These are phyloP conservation scores for Diaporthe caulivora DNA, from an alignment of 2,329 filamentous ascomycete genomes.

Conservation along the genomic window DNA sequence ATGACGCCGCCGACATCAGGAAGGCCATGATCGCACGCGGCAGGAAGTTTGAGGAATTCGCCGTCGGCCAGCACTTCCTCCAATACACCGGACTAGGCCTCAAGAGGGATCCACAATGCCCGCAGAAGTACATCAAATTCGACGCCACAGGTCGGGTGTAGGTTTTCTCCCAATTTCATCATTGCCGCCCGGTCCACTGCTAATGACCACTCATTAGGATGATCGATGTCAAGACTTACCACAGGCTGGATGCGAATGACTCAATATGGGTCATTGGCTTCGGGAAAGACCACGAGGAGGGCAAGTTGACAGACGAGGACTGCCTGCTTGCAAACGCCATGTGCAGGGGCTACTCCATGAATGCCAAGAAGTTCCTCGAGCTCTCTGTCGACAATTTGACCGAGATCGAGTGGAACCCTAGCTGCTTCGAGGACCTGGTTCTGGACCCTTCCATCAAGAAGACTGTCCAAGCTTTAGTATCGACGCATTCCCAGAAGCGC, in stretches of 20 bases:
- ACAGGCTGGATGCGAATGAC: slow-evolving; percentile 46
- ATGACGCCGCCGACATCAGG: slow-evolving; percentile 42
- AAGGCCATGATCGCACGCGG: slow-evolving; percentile 47
- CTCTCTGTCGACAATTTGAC: slow-evolving; percentile 44
- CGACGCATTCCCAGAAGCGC: slow-evolving; percentile 40
- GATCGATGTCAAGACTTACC: slow-evolving; percentile 52
- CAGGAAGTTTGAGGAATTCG: slow-evolving; percentile 48
- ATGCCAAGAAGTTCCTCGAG: slow-evolving; percentile 48
- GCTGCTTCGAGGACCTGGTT: slow-evolving; percentile 49
- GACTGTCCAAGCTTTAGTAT: slow-evolving; percentile 48
- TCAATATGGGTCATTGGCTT: slow-evolving; percentile 43
- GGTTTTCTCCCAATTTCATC: not conserved
- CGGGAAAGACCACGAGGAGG: slow-evolving; percentile 38
- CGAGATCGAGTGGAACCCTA: slow-evolving; percentile 46
- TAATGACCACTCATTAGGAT: slow-evolving; percentile 41
- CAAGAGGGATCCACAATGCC: slow-evolving; percentile 33
- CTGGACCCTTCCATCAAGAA: slow-evolving; percentile 47
- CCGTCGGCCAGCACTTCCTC: slow-evolving; percentile 49
- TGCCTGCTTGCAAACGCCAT: slow-evolving; percentile 44
- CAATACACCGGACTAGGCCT: slow-evolving; percentile 50
- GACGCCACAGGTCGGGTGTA: slow-evolving; percentile 49
- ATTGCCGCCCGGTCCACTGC: not conserved
- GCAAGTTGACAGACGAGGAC: slow-evolving; percentile 47
- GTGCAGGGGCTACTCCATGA: slow-evolving; percentile 49
- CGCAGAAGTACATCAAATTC: slow-evolving; percentile 37